A percentile compares a stretch with the other conserved stretches of the same genome.
These are phyloP conservation scores for Colletotrichum destructivum DNA, from an alignment of 2,329 filamentous ascomycete species.

Conservation along the genomic window DNA sequence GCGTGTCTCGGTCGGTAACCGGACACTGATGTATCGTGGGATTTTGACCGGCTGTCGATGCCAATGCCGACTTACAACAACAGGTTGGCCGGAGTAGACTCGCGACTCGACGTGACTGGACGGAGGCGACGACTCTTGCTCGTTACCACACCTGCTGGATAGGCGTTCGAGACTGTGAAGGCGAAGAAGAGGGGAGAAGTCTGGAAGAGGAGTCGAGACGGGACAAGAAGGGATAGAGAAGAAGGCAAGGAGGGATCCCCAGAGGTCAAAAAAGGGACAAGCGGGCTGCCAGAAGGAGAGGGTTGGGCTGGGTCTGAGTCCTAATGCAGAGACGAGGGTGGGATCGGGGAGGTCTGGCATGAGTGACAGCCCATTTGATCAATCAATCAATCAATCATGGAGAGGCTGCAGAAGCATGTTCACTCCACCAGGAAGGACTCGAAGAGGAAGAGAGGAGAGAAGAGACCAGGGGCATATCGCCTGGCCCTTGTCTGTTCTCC, in stretches of 20 bases:
- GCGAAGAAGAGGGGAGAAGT: slow-evolving; percentile 22
- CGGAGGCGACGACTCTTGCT: slow-evolving; percentile 1
- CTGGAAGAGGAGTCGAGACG: slow-evolving; percentile 30
- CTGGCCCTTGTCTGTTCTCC: not conserved
- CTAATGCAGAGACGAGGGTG: slow-evolving; percentile 21
- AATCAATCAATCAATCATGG: not conserved
- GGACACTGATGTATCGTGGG: not conserved
- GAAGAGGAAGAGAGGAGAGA: not conserved
- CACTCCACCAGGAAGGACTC: slow-evolving; percentile 20
- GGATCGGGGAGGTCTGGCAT: slow-evolving; percentile 28
- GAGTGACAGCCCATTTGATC: slow-evolving; percentile 33
- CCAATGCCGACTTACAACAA: not conserved
- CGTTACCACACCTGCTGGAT: slow-evolving; percentile 17
- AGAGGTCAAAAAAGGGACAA: slow-evolving; percentile 32
- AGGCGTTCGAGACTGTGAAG: slow-evolving; percentile 1
- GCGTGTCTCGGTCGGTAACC: slow-evolving; percentile 8
- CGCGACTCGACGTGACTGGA: not conserved
- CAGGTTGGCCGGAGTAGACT: not conserved
- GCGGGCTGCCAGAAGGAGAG: slow-evolving; percentile 11
- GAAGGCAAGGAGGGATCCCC: slow-evolving; percentile 33
- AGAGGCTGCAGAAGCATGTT: slow-evolving; percentile 8
- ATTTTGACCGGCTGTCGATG: not conserved
- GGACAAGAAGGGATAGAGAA: slow-evolving; percentile 19
- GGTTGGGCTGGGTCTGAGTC: slow-evolving; percentile 22
- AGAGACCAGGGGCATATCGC: not conserved